Evolutionary conservation across 1,284 basidiomycete genomes (phyloP), one percentile per base, ranked within the genome.

Genomic region (Vanrija pseudolonga): DNA sequence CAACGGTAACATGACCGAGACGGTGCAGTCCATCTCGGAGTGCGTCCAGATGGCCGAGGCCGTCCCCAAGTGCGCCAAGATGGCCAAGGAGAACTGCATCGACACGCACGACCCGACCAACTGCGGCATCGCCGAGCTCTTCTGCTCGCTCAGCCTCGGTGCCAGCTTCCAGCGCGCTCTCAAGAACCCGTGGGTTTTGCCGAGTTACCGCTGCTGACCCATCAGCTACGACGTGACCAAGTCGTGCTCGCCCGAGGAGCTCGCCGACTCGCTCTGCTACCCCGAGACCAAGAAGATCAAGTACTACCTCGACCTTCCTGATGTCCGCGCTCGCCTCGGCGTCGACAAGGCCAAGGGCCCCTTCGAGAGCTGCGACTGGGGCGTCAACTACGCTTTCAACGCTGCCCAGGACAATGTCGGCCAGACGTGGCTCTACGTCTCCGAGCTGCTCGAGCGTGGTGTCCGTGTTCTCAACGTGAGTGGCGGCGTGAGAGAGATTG

Each of bases 381-480:
- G 65, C 2, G 82, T 88, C 18, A 61, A 64, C 3, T 1, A 12
- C 3, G 63, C 64, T 1, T 77, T 78, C 62, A 7, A 37, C 38
- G 37, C 40, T 11, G 47, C 62, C 4, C 62, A 69, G 12, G 77
- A 78, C 53, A 20, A 18, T 1, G 56, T 65, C 14, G 71, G 69
- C 24, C 59, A 74, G 64, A 77, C 76, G 19, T 76, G 74, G 62
- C 72, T 81, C 42, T 85, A 90, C 66, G 79, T 90, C 52, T 80
- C 82, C 1, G 84, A 79, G 2, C 80, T 93, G 32, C 82, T 92
- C 19, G 89, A 91, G 66, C 82, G 87, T 26, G 85, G 85, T 6
- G 73, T 91, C 39, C 80, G 83, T 19, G 77, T 89, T 23, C 78
- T 91, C 47, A 84, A 89, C 56, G 64, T 67, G 42, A 55, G 67